Evolutionary conservation across 1,284 basidiomycete species (phyloP), one percentile per base, ranked within the genome.

Genomic region (Xerocomus amazonicus): DNA sequence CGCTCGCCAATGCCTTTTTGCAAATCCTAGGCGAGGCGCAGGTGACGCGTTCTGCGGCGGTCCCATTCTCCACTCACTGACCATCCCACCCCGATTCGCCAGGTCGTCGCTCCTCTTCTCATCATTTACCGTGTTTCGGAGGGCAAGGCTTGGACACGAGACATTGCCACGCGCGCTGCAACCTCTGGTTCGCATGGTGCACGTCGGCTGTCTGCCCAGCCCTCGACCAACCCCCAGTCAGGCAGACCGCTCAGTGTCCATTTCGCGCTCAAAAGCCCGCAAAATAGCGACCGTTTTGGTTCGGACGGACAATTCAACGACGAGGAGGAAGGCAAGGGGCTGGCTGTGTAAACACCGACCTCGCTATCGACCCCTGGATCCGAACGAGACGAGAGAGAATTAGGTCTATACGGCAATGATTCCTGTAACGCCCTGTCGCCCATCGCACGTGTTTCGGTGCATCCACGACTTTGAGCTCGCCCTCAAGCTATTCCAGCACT

Each of bases 51-150:
- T 37, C 4, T 29, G 23, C 38, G 1, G 3, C 39, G 1, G 3
- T 45, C 9, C 4, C 8, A 0, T 16, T 33, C 27, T 42, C 23
- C 12, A n/a, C 3, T 1, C 17, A 16, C 39, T 59, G n/a, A 62
- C 17, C 0, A 9, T n/a, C 29, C 6, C 13, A 3, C 33, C 43
- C 29, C 29, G 13, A n/a, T 40, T 47, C 13, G n/a, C 1, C 34
- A 66, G 63, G 47, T 62, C 17, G 54, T 68, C 10, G 64, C 67
- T 9, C 62, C 64, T 1, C 60, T 69, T 28, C 62, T 66, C 23
- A 66, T 66, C 41, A 65, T 65, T 39, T 64, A 68, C 36, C 67
- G 67, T 31, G 59, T 66, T 17, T 55, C 64, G 1, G 62, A 67
- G 42, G 66, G 64, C 16, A 69, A 65, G 38, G 65, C 63, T 4